Conservation (phyloP, 495 filamentous ascomycete genomes). For the Haplographium delicatum region DNA sequence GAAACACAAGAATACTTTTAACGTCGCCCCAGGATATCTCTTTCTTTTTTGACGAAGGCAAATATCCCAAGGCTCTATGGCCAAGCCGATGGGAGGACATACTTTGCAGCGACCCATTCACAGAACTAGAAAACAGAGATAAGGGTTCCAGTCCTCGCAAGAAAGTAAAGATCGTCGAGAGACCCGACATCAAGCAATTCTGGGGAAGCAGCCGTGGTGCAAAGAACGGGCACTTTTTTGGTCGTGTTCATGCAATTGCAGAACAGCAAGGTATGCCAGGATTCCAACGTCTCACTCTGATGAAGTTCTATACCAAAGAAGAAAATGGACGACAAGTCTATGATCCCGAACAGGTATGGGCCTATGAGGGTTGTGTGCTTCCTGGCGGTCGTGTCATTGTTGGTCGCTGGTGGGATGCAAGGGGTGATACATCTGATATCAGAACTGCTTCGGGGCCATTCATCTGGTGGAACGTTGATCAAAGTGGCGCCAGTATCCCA, state of each 20-base stretch:
- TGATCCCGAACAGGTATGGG: conserved; percentile 19
- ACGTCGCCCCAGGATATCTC: conserved; percentile 15
- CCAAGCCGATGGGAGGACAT: conserved; percentile 11
- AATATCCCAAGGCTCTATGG: conserved; percentile 10
- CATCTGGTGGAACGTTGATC: conserved; percentile 48
- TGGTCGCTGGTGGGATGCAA: conserved; percentile 40
- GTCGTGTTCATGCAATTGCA: conserved; percentile 21
- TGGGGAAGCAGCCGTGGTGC: conserved; percentile 14
- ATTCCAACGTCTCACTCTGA: conserved; percentile 23
- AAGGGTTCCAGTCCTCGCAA: not conserved
- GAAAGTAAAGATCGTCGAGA: not conserved
- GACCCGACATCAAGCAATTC: conserved; percentile 15
- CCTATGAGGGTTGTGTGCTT: conserved; percentile 46
- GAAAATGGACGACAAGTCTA: not conserved
- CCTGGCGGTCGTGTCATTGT: conserved; percentile 40
- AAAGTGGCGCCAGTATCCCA: conserved; percentile 3
- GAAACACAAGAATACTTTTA: not conserved
- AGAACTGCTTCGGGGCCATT: conserved; percentile 40
- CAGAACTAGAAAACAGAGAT: not conserved
- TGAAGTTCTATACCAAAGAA: conserved; percentile 16
- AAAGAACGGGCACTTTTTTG: conserved; percentile 17
- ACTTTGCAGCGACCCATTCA: conserved; percentile 12
- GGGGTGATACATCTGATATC: conserved; percentile 18
- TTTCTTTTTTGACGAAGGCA: conserved; percentile 17
- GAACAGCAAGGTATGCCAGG: conserved; percentile 21